Conservation (phyloP, 805 yeast species). For the Ogataea siamensis region DNA sequence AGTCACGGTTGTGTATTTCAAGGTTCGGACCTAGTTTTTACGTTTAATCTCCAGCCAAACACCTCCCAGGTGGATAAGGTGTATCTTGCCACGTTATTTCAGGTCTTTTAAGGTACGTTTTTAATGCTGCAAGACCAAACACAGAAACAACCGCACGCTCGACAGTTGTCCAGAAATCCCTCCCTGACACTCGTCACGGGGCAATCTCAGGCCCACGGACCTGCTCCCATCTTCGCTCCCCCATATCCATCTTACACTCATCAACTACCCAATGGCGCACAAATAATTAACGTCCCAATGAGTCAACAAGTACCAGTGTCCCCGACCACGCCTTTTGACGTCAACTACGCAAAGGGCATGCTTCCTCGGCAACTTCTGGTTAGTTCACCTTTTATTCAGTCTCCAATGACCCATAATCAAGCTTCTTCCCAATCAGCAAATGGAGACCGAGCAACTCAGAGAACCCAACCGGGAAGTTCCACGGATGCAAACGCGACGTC, state of each 20-base stretch:
- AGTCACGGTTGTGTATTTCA: neutral
- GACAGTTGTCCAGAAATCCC: constrained; percentile 9
- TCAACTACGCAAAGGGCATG: constrained; percentile 57
- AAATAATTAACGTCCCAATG: constrained; percentile 18
- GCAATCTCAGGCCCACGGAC: neutral
- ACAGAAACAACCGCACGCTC: constrained; percentile 5
- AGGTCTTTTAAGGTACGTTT: neutral
- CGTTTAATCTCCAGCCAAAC: too few species aligned
- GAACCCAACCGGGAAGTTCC: neutral
- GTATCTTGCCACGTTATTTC: neutral
- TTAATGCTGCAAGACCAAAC: constrained; percentile 10
- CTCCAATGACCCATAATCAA: constrained; percentile 28
- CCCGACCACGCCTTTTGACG: constrained; percentile 58
- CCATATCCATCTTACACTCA: constrained; percentile 11
- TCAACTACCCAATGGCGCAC: constrained; percentile 18
- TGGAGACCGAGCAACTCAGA: constrained; percentile 7
- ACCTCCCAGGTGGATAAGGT: neutral
- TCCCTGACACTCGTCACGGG: constrained; percentile 4
- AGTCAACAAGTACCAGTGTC: constrained; percentile 20
- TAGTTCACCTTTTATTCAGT: constrained; percentile 57
- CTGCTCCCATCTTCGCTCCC: constrained; percentile 1
- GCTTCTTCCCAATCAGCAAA: constrained; percentile 8
- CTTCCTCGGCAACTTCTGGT: constrained; percentile 61
- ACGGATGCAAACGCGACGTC: neutral
- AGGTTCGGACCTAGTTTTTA: neutral